Evolutionary conservation across 257 asterid genomes (phyloP).

Genomic region (Plectranthus barbatus): DNA sequence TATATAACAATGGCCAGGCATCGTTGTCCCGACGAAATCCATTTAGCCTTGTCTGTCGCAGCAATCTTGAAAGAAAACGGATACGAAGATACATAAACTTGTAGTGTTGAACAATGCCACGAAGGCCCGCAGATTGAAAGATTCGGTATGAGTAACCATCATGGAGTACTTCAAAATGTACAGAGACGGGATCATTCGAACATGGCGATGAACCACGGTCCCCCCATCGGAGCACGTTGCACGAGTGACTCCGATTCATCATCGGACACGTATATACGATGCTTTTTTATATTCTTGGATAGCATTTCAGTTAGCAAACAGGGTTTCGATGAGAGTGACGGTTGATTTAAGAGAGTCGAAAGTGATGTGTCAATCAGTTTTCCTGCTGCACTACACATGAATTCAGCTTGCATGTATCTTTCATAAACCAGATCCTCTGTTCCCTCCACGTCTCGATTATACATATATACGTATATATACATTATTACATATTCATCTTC

Average conservation of each 20-base stretch:
- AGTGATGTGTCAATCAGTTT: constrained; percentile 22
- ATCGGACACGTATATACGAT: not conserved
- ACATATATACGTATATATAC: constrained; percentile 10
- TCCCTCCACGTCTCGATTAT: not conserved
- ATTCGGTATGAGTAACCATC: not conserved
- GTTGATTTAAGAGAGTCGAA: constrained; percentile 7
- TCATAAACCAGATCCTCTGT: constrained; percentile 18
- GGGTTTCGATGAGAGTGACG: not conserved
- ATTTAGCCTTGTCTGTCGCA: no score
- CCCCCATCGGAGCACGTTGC: not conserved
- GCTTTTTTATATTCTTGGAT: not conserved
- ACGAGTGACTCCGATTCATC: not conserved
- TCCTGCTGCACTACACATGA: constrained; percentile 23
- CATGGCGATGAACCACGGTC: not conserved
- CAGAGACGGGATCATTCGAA: constrained; percentile 3
- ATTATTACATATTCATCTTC: no score
- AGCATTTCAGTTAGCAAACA: not conserved
- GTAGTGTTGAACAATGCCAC: no score
- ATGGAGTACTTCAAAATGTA: constrained; percentile 16
- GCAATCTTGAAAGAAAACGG: no score
- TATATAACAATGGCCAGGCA: no score
- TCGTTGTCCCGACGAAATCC: no score
- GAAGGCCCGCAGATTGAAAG: no score
- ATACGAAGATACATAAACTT: no score
- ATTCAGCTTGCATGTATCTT: constrained; percentile 4